Conservation (phyloP, 495 filamentous ascomycete species). For the Lasiosphaeria hispida region DNA sequence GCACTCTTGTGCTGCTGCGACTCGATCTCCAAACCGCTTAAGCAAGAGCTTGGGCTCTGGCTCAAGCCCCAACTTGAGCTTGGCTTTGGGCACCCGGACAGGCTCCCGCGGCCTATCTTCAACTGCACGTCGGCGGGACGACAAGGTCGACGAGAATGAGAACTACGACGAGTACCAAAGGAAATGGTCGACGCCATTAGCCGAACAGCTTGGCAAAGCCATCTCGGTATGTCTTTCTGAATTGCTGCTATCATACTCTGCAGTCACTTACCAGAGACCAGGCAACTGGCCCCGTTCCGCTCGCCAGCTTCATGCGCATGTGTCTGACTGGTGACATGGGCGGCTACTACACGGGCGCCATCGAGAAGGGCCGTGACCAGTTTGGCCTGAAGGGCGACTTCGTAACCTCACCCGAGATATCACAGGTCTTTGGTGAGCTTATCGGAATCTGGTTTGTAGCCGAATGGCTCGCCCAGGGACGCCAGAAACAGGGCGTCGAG, state of each 20-base stretch:
- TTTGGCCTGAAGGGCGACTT: slow-evolving; percentile 93
- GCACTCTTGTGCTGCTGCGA: background rate
- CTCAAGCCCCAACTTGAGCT: slow-evolving; percentile 2
- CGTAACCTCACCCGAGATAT: slow-evolving; percentile 95
- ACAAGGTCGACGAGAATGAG: slow-evolving; percentile 19
- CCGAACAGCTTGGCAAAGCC: slow-evolving; percentile 76
- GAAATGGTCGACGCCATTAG: slow-evolving; percentile 85
- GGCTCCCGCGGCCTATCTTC: slow-evolving; percentile 18
- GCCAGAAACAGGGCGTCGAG: slow-evolving; percentile 66
- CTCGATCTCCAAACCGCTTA: too few species aligned
- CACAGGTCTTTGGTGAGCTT: slow-evolving; percentile 93
- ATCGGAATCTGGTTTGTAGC: slow-evolving; percentile 90
- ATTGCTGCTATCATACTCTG: too few species aligned
- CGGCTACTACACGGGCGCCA: slow-evolving; percentile 85
- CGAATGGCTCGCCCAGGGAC: slow-evolving; percentile 92
- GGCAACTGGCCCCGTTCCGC: slow-evolving; percentile 83
- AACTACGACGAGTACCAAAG: slow-evolving; percentile 43
- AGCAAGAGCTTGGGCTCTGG: slow-evolving; percentile 10
- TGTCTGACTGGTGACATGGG: slow-evolving; percentile 88
- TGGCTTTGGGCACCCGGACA: background rate
- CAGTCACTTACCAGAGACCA: slow-evolving; percentile 22
- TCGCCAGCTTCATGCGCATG: slow-evolving; percentile 97
- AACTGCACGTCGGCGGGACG: slow-evolving; percentile 8
- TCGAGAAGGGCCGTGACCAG: slow-evolving; percentile 64
- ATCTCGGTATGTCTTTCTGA: slow-evolving; percentile 60